phyloP scores from a whole-genome alignment of 176 grass and related monocot species.

The Oryza brachyantha region DNA sequence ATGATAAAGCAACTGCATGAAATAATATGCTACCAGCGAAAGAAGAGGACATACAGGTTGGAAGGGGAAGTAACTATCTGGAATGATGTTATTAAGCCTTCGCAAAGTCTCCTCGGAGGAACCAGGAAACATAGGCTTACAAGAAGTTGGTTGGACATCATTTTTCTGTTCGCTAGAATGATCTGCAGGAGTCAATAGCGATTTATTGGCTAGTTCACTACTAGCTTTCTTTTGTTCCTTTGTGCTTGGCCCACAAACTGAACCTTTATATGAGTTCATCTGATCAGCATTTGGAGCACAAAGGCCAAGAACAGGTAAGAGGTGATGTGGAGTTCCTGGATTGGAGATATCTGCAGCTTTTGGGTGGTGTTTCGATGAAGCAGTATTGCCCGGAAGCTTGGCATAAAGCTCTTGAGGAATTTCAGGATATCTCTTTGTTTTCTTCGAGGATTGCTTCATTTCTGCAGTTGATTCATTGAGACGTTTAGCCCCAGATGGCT shows the following conservation, averaged over 20 bases:
- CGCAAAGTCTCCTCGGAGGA: slow-evolving; percentile 49
- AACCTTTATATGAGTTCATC: slow-evolving; percentile 48
- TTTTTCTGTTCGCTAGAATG: slow-evolving; percentile 39
- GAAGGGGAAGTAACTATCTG: slow-evolving; percentile 88
- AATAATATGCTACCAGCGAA: slow-evolving; percentile 9
- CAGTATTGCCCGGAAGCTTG: slow-evolving; percentile 34
- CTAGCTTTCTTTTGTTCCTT: slow-evolving; percentile 52
- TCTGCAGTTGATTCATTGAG: slow-evolving; percentile 46
- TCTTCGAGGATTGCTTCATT: slow-evolving; percentile 50
- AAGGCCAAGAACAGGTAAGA: slow-evolving; percentile 88
- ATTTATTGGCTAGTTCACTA: slow-evolving; percentile 37
- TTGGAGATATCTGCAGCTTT: slow-evolving; percentile 43
- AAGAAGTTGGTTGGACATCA: slow-evolving; percentile 36
- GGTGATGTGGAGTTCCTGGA: slow-evolving; percentile 54
- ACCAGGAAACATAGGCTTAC: slow-evolving; percentile 39
- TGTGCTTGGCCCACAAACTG: slow-evolving; percentile 29
- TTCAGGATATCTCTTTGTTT: slow-evolving; percentile 59
- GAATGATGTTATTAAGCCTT: slow-evolving; percentile 65
- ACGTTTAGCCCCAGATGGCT: slow-evolving; percentile 44
- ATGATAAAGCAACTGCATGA: not conserved
- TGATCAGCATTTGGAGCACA: slow-evolving; percentile 92
- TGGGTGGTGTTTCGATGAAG: slow-evolving; percentile 47
- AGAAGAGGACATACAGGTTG: slow-evolving; percentile 58
- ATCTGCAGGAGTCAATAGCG: slow-evolving; percentile 16
- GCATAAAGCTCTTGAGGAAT: slow-evolving; percentile 55